Base-by-base conservation (phyloP, 2,329 filamentous ascomycete species). In the Sporothrix protearum region DNA sequence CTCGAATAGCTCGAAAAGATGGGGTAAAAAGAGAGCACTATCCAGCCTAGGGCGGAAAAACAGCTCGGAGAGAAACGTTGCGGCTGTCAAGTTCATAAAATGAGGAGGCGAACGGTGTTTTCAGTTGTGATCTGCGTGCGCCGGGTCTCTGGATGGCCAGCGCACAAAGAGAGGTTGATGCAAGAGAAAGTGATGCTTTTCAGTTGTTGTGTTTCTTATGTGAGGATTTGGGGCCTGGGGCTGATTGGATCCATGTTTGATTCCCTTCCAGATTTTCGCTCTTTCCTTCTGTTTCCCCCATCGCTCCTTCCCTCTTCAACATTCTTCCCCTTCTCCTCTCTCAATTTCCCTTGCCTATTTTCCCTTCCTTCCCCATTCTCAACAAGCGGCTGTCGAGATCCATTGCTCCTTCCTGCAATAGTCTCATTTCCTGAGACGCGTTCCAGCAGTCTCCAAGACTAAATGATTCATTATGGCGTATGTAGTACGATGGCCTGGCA, bases 391-490 rank as follows among this genome's bases (percentile, higher is more conserved):
- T 5, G 57, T 63, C 36, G n/a, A 61, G 36, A 63, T 42, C 33
- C 33, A 19, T 67, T 67, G 64, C 30, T 25, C 64, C 47, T 68
- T 53, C 64, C 64, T 33, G 28, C 30, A 53, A 39, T 9, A 63
- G 9, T 25, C 12, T 25, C 45, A 64, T 64, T 45, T 45, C 36
- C 36, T 6, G n/a, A 16, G 8, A 12, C 55, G 30, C 19, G 6
- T 28, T 36, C 19, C 39, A 19, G n/a, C n/a, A 8, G 6, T 64
- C 59, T 64, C 36, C 59, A 64, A 64, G 36, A 28, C 59, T 30
- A 8, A 28, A 39, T 68, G 66, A 45, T 55, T 57, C 49, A 57
- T 68, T 57, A 28, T 49, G 49, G 22, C 8, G 36, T 42, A 59
- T 30, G n/a, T 16, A 4, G n/a, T 9, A 12, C 5, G 30, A 33